Base-by-base conservation (phyloP, 192 early-diverging fungal species). In the Coemansia furcata region DNA sequence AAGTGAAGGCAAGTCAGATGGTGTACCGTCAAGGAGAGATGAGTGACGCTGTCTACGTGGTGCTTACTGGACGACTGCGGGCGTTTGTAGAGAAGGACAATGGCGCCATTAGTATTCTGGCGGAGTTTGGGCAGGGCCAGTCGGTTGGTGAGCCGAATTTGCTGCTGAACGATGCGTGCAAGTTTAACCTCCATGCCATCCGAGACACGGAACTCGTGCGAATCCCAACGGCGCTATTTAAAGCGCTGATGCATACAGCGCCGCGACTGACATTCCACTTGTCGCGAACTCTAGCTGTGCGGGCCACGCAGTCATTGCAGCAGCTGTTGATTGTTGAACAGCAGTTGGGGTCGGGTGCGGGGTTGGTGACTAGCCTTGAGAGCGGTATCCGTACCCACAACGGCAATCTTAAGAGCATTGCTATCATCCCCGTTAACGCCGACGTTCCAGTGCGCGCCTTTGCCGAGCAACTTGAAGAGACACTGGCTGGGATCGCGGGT, bases 121-220 rank as follows among this genome's bases (percentile, higher is more conserved):
- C 85, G 26, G 98, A 99, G 84, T 95, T 90, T 66, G 96, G 97
- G 40, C 95, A 96, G 64, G 94, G 94, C 35, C 94, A 99, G 62
- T 94, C 92, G 30, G 89, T 99, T 1, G 98, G 98, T 50, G 98
- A 99, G 76, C 80, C 95, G 21, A 95, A 96, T 67, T 91, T 98
- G 11, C 76, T 99, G 40, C 90, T 86, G 70, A 85, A 79, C 32
- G 78, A 85, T 12, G 86, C 87, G 3, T 88, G 92, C 47, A 86
- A 87, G 19, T 90, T 89, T 21, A 99, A 95, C 6, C 83, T 98
- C 29, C 97, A 99, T 67, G 98, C 98, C 2, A 99, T 99, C 67
- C 90, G 98, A 44, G 98, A 98, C 72, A 90, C 94, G 0, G 97
- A 99, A 80, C 86, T 98, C 26, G 95, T 95, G 21, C 87, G 96